Conservation (phyloP, 2,329 filamentous ascomycete species). For the Aspergillus brasiliensis region DNA sequence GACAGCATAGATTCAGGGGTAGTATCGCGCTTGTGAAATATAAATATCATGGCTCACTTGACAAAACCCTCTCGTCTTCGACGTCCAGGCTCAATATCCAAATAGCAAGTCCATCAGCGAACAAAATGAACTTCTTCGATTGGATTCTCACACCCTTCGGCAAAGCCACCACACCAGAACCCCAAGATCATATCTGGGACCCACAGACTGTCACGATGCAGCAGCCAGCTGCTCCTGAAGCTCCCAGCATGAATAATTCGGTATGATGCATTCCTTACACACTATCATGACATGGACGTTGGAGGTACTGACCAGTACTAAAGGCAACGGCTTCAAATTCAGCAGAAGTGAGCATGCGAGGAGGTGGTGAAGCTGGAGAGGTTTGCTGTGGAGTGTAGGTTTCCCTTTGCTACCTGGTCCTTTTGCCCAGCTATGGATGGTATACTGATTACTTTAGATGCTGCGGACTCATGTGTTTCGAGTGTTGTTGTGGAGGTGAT, state of each 20-base stretch:
- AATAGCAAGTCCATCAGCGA: no score
- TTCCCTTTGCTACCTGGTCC: no score
- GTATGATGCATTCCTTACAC: background rate
- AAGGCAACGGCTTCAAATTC: no score
- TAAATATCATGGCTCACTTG: no score
- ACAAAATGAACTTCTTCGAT: background rate
- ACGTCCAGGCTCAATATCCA: no score
- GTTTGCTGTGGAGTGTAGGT: background rate
- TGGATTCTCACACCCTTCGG: background rate
- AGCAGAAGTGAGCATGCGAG: background rate
- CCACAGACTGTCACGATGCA: background rate
- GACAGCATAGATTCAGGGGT: no score
- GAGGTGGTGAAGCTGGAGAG: background rate
- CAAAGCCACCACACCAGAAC: background rate
- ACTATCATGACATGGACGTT: background rate
- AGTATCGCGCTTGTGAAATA: no score
- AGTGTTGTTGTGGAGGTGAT: background rate
- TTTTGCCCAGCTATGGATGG: background rate
- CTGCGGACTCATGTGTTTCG: background rate
- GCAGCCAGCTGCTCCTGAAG: background rate
- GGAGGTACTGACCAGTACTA: background rate
- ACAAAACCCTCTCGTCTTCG: no score
- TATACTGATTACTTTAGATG: background rate
- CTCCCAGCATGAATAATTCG: background rate
- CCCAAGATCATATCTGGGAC: background rate